Percentiles rank a stretch among this genome's conserved stretches.
Evolutionary conservation across 352 stramenopile species (phyloP).

Genomic region (Phytophthora cactorum): DNA sequence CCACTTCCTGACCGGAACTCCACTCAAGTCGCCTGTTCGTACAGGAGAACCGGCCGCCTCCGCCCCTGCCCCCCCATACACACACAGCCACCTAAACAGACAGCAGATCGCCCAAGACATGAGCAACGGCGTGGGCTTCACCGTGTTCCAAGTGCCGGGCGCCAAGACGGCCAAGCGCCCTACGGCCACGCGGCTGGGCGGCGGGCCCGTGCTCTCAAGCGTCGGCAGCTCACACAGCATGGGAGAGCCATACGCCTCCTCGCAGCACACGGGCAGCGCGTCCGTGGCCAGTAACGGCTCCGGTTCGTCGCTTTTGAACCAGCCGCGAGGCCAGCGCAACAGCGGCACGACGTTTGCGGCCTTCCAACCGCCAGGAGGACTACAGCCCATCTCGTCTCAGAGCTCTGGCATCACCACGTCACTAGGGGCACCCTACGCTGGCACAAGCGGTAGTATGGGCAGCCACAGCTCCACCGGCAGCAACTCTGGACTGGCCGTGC

Average conservation of each 20-base stretch:
- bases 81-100: background rate
- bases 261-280: conserved; percentile 6
- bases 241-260: conserved; percentile 27
- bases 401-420: conserved; percentile 19
- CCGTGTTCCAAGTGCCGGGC: conserved; percentile 72
- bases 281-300: conserved; percentile 25
- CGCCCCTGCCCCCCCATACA: background rate
- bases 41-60: background rate
- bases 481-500: conserved; percentile 27
- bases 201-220: conserved; percentile 25
- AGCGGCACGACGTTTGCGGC: conserved; percentile 45
- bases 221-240: conserved; percentile 20
- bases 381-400: conserved; percentile 30
- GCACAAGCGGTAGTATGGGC: conserved; percentile 35
- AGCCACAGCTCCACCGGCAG: conserved; percentile 36
- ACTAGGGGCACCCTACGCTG: conserved; percentile 27
- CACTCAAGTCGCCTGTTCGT: conserved; percentile 2
- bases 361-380: conserved; percentile 38
- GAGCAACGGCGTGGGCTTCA: conserved; percentile 62
- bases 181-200: conserved; percentile 27
- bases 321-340: conserved; percentile 40
- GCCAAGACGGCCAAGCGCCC: conserved; percentile 39
- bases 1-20: conserved; percentile 7
- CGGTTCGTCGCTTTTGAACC: conserved; percentile 1
- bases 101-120: conserved; percentile 20